phyloP scores from a whole-genome alignment of 768 basidiomycete genomes.

The Lyophyllum decastes region DNA sequence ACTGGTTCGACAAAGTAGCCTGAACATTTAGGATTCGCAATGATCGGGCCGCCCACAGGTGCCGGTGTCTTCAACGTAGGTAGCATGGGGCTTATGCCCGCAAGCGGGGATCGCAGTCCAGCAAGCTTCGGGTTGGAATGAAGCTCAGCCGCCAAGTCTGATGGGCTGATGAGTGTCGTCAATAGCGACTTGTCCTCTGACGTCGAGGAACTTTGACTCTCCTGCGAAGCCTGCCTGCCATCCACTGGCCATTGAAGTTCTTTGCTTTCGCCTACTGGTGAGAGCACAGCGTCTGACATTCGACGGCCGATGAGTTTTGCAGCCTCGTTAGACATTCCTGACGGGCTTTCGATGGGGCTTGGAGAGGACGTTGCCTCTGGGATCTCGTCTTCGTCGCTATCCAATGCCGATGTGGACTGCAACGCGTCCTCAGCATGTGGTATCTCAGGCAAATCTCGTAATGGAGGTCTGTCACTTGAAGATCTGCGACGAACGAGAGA shows the following conservation, averaged over 20 bases:
- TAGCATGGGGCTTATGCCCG: constrained; percentile 20
- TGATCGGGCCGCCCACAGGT: constrained; percentile 60
- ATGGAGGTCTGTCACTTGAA: constrained; percentile 10
- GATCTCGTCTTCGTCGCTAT: constrained; percentile 35
- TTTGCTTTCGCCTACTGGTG: constrained; percentile 20
- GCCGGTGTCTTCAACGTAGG: constrained; percentile 22
- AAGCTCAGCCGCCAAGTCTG: constrained; percentile 44
- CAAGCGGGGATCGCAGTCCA: constrained; percentile 30
- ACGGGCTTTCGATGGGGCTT: constrained; percentile 1
- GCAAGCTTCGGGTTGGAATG: constrained; percentile 44
- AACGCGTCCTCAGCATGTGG: constrained; percentile 25
- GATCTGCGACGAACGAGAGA: constrained; percentile 15
- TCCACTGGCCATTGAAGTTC: constrained; percentile 13
- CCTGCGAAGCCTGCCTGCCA: constrained; percentile 9
- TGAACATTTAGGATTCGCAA: constrained; percentile 84
- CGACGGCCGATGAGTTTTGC: constrained; percentile 40
- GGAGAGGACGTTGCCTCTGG: neutral
- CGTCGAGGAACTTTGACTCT: constrained; percentile 2
- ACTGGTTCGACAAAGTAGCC: constrained; percentile 98
- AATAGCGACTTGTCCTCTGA: constrained; percentile 19
- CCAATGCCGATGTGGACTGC: constrained; percentile 56
- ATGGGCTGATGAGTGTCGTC: constrained; percentile 34
- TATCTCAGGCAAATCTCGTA: constrained; percentile 15
- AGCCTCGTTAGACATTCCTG: constrained; percentile 15
- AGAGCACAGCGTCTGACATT: constrained; percentile 43